Evolutionary conservation across 1,284 basidiomycete genomes (phyloP).

Genomic region (Omphalotus olearius): DNA sequence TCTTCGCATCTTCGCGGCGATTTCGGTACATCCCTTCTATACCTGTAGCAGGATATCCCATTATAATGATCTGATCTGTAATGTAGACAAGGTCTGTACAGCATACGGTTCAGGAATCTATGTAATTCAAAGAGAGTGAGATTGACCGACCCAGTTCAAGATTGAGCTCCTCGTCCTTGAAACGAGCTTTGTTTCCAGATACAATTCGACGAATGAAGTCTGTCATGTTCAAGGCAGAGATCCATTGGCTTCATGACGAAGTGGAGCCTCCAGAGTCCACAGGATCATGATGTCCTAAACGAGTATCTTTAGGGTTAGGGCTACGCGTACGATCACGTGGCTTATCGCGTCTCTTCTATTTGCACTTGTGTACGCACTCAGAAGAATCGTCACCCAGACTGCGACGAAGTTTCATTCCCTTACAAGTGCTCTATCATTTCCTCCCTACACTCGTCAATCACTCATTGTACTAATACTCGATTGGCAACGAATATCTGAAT

Average conservation of each 20-base stretch:
- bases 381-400: too few relatives aligned
- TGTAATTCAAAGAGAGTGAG: neutral
- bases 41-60: constrained; percentile 86
- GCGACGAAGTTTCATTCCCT: neutral
- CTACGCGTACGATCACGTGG: too few relatives aligned
- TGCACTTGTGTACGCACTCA: too few relatives aligned
- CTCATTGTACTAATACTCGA: neutral
- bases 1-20: constrained; percentile 69
- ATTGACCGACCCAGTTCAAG: constrained; percentile 57
- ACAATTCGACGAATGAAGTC: constrained; percentile 63
- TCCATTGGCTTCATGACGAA: too few relatives aligned
- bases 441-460: neutral
- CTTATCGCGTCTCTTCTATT: too few relatives aligned
- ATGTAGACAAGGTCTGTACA: constrained; percentile 74
- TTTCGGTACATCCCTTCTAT: constrained; percentile 83
- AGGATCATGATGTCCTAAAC: too few relatives aligned
- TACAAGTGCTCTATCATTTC: neutral
- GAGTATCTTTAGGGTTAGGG: too few relatives aligned
- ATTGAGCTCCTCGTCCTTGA: constrained; percentile 63
- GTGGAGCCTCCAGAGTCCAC: too few relatives aligned
- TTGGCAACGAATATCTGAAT: neutral
- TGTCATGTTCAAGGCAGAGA: constrained; percentile 35
- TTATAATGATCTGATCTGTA: constrained; percentile 80
- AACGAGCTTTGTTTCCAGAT: constrained; percentile 76
- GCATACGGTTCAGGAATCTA: too few relatives aligned